Evolutionary conservation across 192 early-diverging fungal species (phyloP).

Genomic region (Podila epigama): DNA sequence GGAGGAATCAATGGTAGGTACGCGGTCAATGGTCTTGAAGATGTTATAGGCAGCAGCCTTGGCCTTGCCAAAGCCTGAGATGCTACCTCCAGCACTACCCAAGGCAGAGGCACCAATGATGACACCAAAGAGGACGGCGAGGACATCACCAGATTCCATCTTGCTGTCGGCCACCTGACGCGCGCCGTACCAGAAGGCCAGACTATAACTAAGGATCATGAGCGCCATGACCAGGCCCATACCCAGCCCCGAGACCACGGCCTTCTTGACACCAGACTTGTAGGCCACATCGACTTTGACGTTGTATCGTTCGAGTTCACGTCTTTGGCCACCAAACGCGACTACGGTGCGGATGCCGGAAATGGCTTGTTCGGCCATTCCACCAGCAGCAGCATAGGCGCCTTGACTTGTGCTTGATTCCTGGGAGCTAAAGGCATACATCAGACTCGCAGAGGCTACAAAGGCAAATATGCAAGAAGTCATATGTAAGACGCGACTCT

Average conservation of each 20-base stretch:
- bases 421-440: slow-evolving; percentile 11
- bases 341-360: slow-evolving; percentile 84
- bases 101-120: slow-evolving; percentile 80
- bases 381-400: slow-evolving; percentile 83
- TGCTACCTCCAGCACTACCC: slow-evolving; percentile 71
- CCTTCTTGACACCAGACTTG: slow-evolving; percentile 67
- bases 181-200: slow-evolving; percentile 85
- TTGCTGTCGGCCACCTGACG: slow-evolving; percentile 53
- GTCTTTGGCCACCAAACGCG: slow-evolving; percentile 82
- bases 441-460: slow-evolving; percentile 28
- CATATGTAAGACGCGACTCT: no score
- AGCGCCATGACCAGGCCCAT: slow-evolving; percentile 74
- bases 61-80: slow-evolving; percentile 73
- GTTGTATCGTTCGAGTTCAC: slow-evolving; percentile 70
- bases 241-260: slow-evolving; percentile 60
- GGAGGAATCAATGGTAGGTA: slow-evolving; percentile 73
- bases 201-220: slow-evolving; percentile 75
- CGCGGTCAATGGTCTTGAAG: slow-evolving; percentile 79
- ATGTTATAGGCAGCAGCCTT: slow-evolving; percentile 81
- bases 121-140: slow-evolving; percentile 89
- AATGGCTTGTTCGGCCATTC: slow-evolving; percentile 85
- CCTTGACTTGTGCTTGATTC: slow-evolving; percentile 54
- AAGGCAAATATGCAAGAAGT: not conserved
- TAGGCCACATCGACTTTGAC: slow-evolving; percentile 67
- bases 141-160: slow-evolving; percentile 58